A percentile compares a stretch with the other conserved stretches of the same genome.
Conservation (phyloP, 2,329 filamentous ascomycete species). For the Daldinia eschscholtzii region DNA sequence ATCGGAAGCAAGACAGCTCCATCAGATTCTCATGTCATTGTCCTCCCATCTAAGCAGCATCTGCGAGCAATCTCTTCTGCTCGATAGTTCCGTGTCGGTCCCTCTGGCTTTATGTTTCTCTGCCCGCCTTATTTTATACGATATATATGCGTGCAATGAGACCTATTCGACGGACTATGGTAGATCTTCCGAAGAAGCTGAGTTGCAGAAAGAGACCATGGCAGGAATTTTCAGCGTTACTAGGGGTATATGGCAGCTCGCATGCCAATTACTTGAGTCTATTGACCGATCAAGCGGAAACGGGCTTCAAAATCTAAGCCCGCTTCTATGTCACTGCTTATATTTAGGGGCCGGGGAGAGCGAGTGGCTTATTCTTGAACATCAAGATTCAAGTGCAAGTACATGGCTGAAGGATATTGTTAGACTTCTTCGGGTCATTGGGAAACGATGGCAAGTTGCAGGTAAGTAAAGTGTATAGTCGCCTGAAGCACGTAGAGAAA, state of each 20-base stretch:
- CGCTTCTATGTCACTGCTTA: conserved; percentile 39
- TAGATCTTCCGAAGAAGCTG: conserved; percentile 39
- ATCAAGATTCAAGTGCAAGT: conserved; percentile 27
- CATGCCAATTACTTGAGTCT: conserved; percentile 24
- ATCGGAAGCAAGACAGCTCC: conserved; percentile 41
- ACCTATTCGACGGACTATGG: conserved; percentile 36
- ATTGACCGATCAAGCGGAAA: neutral
- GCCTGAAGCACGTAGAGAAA: neutral
- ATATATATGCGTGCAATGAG: conserved; percentile 41
- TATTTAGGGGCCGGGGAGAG: conserved; percentile 33
- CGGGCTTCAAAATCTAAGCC: conserved; percentile 14
- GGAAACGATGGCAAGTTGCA: conserved; percentile 38
- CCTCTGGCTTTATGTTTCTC: conserved; percentile 38
- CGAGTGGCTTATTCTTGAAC: conserved; percentile 40
- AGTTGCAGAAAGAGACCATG: conserved; percentile 35
- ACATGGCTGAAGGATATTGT: conserved; percentile 36
- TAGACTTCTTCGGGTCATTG: conserved; percentile 29
- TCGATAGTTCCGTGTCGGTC: conserved; percentile 11
- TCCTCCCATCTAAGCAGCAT: conserved; percentile 30
- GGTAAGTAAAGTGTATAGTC: conserved; percentile 17
- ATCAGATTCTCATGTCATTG: conserved; percentile 32
- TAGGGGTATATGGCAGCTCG: conserved; percentile 22
- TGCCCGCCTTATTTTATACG: conserved; percentile 38
- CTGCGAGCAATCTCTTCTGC: neutral
- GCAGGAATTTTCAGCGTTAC: conserved; percentile 31